These are phyloP conservation scores for Bombardia bombarda DNA, from an alignment of 495 filamentous ascomycete species.

Conservation along the genomic window DNA sequence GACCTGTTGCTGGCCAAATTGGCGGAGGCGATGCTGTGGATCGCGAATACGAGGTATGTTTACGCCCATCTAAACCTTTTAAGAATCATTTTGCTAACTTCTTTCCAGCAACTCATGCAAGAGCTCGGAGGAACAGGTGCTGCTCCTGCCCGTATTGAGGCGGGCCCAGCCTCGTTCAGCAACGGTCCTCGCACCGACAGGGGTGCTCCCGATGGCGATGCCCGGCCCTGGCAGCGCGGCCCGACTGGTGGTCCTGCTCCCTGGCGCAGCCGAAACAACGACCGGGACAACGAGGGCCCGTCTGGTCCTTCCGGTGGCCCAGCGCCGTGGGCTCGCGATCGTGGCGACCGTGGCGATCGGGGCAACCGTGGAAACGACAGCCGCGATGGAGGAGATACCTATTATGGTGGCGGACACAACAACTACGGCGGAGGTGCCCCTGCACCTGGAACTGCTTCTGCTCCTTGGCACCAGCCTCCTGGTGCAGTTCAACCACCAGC, in stretches of 20 bases:
- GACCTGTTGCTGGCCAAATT: conserved; percentile 51
- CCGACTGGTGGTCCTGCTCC: conserved; percentile 85
- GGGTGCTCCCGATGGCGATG: conserved; percentile 27
- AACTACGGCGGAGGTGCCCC: conserved; percentile 24
- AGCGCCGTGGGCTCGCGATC: conserved; percentile 51
- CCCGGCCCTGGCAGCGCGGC: conserved; percentile 87
- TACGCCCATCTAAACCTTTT: neutral
- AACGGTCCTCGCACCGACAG: conserved; percentile 26
- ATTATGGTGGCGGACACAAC: conserved; percentile 38
- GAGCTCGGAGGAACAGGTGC: conserved; percentile 70
- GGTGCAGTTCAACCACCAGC: conserved; percentile 46
- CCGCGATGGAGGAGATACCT: conserved; percentile 32
- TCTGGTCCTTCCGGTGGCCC: conserved; percentile 22
- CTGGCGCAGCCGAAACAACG: conserved; percentile 46
- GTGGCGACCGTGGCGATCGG: conserved; percentile 23
- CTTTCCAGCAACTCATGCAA: conserved; percentile 83
- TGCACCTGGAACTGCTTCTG: conserved; percentile 47
- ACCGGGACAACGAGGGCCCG: conserved; percentile 31
- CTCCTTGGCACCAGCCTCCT: conserved; percentile 63
- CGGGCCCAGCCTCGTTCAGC: conserved; percentile 57
- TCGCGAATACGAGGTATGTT: conserved; percentile 83
- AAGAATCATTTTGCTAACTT: conserved; percentile 25
- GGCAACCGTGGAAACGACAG: conserved; percentile 13
- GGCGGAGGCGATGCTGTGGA: conserved; percentile 80
- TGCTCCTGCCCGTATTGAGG: conserved; percentile 77